Evolutionary conservation across 305 asterid species (phyloP).

Genomic region (Plantago coronopus): DNA sequence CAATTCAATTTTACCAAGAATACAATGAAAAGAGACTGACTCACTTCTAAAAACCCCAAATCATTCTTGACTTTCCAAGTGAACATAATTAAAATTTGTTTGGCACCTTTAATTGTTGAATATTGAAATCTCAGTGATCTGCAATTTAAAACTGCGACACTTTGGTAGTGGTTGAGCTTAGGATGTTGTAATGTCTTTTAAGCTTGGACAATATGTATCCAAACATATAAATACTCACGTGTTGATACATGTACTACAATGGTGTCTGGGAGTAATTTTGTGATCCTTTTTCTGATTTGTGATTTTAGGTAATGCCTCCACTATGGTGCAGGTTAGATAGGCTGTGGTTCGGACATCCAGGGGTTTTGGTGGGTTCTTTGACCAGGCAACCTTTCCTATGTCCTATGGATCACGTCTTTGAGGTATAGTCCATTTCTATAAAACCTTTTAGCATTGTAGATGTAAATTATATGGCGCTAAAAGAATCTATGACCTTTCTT

Average conservation of each 20-base stretch:
- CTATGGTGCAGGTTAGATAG: conserved; percentile 99
- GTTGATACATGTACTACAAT: neutral
- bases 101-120: no score
- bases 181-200: neutral
- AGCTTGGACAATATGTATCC: neutral
- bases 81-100: no score
- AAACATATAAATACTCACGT: conserved; percentile 1
- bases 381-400: conserved; percentile 94
- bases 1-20: no score
- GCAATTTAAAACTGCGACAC: neutral
- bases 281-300: conserved; percentile 56
- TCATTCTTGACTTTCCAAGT: no score
- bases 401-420: conserved; percentile 92
- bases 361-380: conserved; percentile 65
- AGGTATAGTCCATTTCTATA: conserved; percentile 47
- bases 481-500: no score
- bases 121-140: conserved; percentile 17
- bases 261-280: conserved; percentile 24
- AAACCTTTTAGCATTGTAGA: no score
- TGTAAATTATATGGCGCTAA: no score
- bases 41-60: no score
- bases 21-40: no score
- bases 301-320: conserved; percentile 99
- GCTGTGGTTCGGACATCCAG: conserved; percentile 99
- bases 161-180: neutral